Percentiles rank a stretch among this genome's conserved stretches.
Conservation (phyloP, 306 rosid genomes). For the Inga laurina region DNA sequence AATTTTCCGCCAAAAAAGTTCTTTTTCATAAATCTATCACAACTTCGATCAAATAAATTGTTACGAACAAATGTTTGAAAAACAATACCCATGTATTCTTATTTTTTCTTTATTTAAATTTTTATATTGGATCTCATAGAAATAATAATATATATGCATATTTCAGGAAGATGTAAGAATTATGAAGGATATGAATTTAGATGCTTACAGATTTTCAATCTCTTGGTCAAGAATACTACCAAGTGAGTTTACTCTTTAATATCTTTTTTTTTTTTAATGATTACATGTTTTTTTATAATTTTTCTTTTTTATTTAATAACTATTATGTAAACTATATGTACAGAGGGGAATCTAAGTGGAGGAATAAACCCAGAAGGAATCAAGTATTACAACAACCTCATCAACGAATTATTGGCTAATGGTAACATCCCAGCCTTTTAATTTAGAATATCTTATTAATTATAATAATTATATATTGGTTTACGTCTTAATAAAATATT, state of each 20-base stretch:
- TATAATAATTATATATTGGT: too few species aligned
- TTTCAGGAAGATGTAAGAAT: background rate
- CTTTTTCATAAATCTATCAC: too few species aligned
- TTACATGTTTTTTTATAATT: background rate
- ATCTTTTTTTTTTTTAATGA: background rate
- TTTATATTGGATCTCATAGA: too few species aligned
- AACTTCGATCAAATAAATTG: too few species aligned
- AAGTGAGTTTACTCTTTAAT: background rate
- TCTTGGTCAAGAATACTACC: background rate
- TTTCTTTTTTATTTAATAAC: too few species aligned
- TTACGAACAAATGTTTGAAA: too few species aligned
- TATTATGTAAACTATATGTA: background rate
- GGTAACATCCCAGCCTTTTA: background rate
- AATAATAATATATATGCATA: too few species aligned
- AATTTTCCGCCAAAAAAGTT: too few species aligned
- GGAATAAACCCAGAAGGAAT: background rate
- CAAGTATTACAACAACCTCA: background rate
- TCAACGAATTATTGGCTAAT: background rate
- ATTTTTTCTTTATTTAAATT: too few species aligned
- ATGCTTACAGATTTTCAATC: background rate
- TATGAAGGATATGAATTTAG: background rate
- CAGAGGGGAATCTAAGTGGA: background rate
- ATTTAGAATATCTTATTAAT: too few species aligned
- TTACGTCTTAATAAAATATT: too few species aligned
- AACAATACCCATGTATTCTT: too few species aligned